Conservation (phyloP, 495 filamentous ascomycete species). For the Talaromyces trachyspermus region DNA sequence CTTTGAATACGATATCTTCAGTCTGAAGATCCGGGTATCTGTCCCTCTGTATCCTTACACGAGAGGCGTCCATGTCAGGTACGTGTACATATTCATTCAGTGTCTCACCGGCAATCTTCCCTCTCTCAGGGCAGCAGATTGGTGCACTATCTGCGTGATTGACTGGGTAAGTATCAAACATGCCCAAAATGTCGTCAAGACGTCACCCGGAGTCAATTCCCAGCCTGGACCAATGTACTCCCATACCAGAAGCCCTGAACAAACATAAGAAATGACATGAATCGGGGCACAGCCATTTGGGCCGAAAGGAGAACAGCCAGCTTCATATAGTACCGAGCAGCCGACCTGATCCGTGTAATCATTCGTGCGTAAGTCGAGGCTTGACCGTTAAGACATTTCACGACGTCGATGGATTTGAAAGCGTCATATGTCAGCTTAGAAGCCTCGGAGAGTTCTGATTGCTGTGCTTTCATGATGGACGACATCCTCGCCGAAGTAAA, state of each 20-base stretch:
- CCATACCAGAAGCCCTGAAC: slow-evolving; percentile 93
- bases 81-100: slow-evolving; percentile 32
- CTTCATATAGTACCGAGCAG: slow-evolving; percentile 55
- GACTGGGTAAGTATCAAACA: slow-evolving; percentile 69
- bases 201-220: slow-evolving; percentile 55
- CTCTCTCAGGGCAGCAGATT: slow-evolving; percentile 71
- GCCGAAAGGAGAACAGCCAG: slow-evolving; percentile 61
- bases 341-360: slow-evolving; percentile 44
- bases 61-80: slow-evolving; percentile 6
- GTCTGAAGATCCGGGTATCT: slow-evolving; percentile 14
- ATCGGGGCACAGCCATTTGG: slow-evolving; percentile 64
- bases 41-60: slow-evolving; percentile 6
- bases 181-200: slow-evolving; percentile 81
- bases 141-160: slow-evolving; percentile 63
- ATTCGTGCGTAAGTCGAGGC: slow-evolving; percentile 63
- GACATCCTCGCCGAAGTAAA: slow-evolving; percentile 55
- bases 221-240: slow-evolving; percentile 50
- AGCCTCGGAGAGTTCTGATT: slow-evolving; percentile 57
- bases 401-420: slow-evolving; percentile 68
- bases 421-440: slow-evolving; percentile 66
- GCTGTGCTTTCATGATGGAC: slow-evolving; percentile 60
- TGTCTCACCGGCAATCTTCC: slow-evolving; percentile 61
- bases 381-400: slow-evolving; percentile 82
- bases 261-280: slow-evolving; percentile 74
- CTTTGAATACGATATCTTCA: slow-evolving; percentile 50